Evolutionary conservation across 495 filamentous ascomycete genomes (phyloP).

Genomic region (Penicillium bialowiezense): DNA sequence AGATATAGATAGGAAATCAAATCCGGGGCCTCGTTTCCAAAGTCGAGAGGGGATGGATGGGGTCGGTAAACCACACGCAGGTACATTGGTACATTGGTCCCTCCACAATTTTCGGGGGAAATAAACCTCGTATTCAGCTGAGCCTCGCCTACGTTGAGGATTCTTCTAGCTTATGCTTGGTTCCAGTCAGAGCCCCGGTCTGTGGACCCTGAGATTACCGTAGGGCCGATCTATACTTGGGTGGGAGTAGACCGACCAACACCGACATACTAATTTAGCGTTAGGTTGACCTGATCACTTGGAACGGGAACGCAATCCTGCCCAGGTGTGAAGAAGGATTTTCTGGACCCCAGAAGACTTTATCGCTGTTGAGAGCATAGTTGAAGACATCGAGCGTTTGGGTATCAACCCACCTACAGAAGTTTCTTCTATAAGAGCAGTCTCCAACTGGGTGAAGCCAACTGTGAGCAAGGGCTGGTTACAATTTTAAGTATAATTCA

Average conservation of each 20-base stretch:
- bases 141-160: slow-evolving; percentile 2
- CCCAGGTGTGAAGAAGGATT: background rate
- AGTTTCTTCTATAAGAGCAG: no score
- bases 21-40: background rate
- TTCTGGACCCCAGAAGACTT: no score
- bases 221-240: slow-evolving; percentile 5
- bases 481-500: background rate
- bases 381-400: no score
- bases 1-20: background rate
- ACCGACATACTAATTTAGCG: background rate
- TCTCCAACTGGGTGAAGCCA: no score
- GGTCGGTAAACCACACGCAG: slow-evolving; percentile 2
- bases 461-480: no score
- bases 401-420: no score
- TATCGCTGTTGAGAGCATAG: no score
- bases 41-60: background rate
- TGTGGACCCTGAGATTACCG: background rate
- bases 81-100: background rate
- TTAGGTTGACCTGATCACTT: background rate
- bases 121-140: slow-evolving; percentile 8
- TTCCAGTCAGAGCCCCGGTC: slow-evolving; percentile 1
- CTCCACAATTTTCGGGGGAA: background rate
- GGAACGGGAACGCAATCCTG: background rate
- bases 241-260: background rate
- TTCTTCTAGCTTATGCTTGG: background rate